Evolutionary conservation across 1,284 basidiomycete species (phyloP), one percentile per base, ranked within the genome.

Genomic region (Malassezia nana): DNA sequence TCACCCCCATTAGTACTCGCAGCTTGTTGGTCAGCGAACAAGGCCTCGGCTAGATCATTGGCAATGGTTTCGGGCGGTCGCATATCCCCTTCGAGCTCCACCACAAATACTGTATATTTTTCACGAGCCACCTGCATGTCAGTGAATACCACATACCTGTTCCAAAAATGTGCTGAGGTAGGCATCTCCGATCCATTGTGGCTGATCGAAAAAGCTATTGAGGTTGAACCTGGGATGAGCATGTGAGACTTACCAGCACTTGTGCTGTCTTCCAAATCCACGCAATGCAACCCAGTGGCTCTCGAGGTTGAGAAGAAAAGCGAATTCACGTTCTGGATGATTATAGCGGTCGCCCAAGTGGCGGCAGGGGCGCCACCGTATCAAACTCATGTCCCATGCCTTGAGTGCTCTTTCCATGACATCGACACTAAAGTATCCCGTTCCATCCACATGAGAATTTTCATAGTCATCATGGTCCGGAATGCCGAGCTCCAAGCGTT

Each of bases 201-300:
- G 70, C 31, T 62, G 46, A 1, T 54, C 31, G 2, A 69, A 51
- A 40, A 69, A 72, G 7, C 64, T 67, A 57, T 73, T 73, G 50
- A 73, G 63, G 38, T 73, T 73, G 61, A 64, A 72, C 58, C 59
- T 60, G 26, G 15, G 18, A 32, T 46, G 4, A 41, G 16, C 1
- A 35, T 9, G 2, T 32, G 32, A 6, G 15, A 32, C 39, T 9
- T 16, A 52, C 49, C 45, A 48, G 29, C 29, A 16, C 25, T 58
- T 45, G 20, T 46, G 49, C 2, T 35, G 44, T 0, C 53, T 48
- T 22, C 67, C 66, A 28, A 73, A 73, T 2, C 67, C 58, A 22
- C 70, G 61, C 28, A 72, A 54, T 20, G 66, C 61, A 55, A 73
- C 62, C 70, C 70, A 73, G 46, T 73, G 70, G 32, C 55, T 63